phyloP scores from a whole-genome alignment of 2,329 filamentous ascomycete genomes.

The Alternaria sp. region DNA sequence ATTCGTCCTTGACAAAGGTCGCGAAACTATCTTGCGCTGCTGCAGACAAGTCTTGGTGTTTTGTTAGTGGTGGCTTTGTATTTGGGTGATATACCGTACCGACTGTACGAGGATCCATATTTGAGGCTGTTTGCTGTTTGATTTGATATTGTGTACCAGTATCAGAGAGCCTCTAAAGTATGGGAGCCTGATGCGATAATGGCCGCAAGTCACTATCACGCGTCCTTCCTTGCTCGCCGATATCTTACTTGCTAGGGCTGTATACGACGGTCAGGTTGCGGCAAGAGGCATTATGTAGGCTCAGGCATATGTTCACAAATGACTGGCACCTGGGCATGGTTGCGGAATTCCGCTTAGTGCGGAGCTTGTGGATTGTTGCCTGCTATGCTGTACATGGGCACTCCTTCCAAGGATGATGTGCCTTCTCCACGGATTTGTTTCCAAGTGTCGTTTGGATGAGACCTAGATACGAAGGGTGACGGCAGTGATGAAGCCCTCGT shows the following conservation, averaged over 20 bases:
- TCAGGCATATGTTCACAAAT: no score
- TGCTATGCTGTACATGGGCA: neutral
- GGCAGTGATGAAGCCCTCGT: neutral
- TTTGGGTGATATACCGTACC: neutral
- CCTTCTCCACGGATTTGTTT: neutral
- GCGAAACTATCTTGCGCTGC: neutral
- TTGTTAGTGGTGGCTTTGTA: neutral
- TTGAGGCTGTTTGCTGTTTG: neutral
- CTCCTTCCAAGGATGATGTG: neutral
- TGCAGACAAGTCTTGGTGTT: neutral
- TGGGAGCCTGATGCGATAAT: neutral
- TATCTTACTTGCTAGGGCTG: neutral
- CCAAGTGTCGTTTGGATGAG: neutral
- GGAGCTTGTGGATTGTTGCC: neutral
- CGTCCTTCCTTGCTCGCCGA: neutral
- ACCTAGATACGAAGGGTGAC: neutral
- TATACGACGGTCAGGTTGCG: neutral
- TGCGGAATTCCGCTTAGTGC: neutral
- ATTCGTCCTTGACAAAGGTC: neutral
- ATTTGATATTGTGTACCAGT: neutral
- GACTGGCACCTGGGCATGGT: neutral
- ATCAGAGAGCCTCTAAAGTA: neutral
- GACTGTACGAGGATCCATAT: neutral
- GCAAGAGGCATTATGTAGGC: neutral
- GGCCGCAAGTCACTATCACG: neutral